Evolutionary conservation across 1,284 basidiomycete genomes (phyloP), one percentile per base, ranked within the genome.

Genomic region (Ganoderma lingzhi): DNA sequence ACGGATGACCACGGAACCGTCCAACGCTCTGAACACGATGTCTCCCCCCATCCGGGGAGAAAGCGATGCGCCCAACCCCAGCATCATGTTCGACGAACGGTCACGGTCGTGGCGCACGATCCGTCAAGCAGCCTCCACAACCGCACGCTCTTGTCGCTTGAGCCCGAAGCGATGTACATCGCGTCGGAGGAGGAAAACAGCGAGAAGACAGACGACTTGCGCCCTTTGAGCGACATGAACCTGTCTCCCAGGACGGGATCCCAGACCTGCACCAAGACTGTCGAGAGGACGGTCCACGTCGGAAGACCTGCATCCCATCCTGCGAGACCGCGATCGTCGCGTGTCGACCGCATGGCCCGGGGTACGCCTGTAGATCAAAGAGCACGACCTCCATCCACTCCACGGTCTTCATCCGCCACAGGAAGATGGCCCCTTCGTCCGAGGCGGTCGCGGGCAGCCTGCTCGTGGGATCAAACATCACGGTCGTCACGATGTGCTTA

Each of bases 371-470:
- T n/a, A n/a, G n/a, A n/a, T n/a, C n/a, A n/a, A n/a, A n/a, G n/a
- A n/a, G n/a, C n/a, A n/a, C 55, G 32, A n/a, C 17, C 35, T 58
- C 56, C 17, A 58, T 19, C 56, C 56, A 58, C 56, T 58, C 56
- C 56, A 58, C 37, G 2, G 32, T 58, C 35, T 37, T 37, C 35
- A 58, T 37, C 32, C 30, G 19, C 56, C 56, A 37, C 15, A 58
- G 1, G 55, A 58, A 35, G 19, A 58, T 10, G 15, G 32, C 9
- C 19, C 55, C 55, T 6, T 37, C 32, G 9, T 58, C 30, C 5
- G 56, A 37, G 17, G 55, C 55, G 6, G 32, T 37, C 19, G 35
- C 56, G 35, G n/a, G 30, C 5, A 37, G 56, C 35, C 2, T 58
- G 56, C 56, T 19, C 56, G 56, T 37, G 6, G 56, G 35, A 19